These are phyloP conservation scores for Apiotrichum gracile DNA, from an alignment of 1,284 basidiomycete species.

Conservation along the genomic window DNA sequence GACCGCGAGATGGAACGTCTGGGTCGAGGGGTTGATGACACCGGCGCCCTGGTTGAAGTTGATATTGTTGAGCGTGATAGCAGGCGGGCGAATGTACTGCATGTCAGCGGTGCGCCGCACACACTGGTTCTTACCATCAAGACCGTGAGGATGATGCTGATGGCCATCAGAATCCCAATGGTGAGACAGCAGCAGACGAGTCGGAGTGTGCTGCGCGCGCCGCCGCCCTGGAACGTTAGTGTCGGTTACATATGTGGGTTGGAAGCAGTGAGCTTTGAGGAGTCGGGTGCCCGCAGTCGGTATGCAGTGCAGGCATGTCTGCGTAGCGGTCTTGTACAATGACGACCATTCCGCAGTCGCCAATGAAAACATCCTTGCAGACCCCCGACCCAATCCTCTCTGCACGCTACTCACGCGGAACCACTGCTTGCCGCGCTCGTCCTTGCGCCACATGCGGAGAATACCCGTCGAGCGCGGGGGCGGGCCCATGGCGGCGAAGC, in stretches of 20 bases:
- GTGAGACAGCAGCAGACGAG: constrained; percentile 49
- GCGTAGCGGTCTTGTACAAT: no score
- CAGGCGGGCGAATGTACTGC: constrained; percentile 75
- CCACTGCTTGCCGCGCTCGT: constrained; percentile 47
- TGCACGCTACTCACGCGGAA: constrained; percentile 30
- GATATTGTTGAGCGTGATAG: constrained; percentile 59
- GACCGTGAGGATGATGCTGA: constrained; percentile 65
- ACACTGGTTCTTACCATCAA: constrained; percentile 55
- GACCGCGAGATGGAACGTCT: constrained; percentile 53
- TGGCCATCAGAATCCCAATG: constrained; percentile 50
- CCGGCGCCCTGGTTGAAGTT: constrained; percentile 38
- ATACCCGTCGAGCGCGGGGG: constrained; percentile 46
- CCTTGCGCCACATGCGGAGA: constrained; percentile 47
- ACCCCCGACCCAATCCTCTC: not conserved
- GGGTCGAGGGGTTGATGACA: not conserved
- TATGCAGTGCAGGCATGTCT: no score
- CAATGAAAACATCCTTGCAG: no score
- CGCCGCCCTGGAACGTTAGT: constrained; percentile 37
- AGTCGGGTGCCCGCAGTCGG: no score
- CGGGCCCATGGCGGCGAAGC: constrained; percentile 38
- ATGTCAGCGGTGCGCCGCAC: not conserved
- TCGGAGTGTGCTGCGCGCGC: constrained; percentile 28
- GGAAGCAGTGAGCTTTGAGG: no score
- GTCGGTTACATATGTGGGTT: no score
- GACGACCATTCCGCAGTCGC: no score